phyloP scores from a whole-genome alignment of 1,284 basidiomycete species.

The Porogramme epimiltina region DNA sequence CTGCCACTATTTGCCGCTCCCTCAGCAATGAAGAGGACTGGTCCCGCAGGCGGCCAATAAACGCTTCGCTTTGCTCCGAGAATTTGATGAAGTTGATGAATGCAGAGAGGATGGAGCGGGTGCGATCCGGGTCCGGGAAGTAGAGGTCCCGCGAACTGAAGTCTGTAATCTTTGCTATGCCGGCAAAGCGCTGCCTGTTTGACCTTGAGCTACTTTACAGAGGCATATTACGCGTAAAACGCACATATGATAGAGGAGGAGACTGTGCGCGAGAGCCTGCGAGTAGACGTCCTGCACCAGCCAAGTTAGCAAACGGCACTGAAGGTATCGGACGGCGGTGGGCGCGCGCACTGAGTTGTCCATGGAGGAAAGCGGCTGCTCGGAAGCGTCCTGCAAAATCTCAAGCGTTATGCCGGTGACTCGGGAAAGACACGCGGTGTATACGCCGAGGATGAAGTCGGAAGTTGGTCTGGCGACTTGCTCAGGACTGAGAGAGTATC shows the following conservation, averaged over 20 bases:
- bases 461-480: slow-evolving; percentile 71
- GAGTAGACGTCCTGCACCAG: slow-evolving; percentile 34
- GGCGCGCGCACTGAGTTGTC: slow-evolving; percentile 39
- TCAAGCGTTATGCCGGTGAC: slow-evolving; percentile 70
- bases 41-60: slow-evolving; percentile 61
- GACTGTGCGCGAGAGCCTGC: slow-evolving; percentile 30
- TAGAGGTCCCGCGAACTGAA: slow-evolving; percentile 78
- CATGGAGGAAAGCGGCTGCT: slow-evolving; percentile 53
- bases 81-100: slow-evolving; percentile 95
- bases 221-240: too few species aligned
- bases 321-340: too few species aligned
- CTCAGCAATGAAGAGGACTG: slow-evolving; percentile 55
- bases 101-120: slow-evolving; percentile 75
- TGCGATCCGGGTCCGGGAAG: slow-evolving; percentile 72
- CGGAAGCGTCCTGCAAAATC: slow-evolving; percentile 59
- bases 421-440: slow-evolving; percentile 68
- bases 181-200: slow-evolving; percentile 67
- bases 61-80: slow-evolving; percentile 68
- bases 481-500: slow-evolving; percentile 62
- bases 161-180: slow-evolving; percentile 73
- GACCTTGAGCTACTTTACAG: too few species aligned
- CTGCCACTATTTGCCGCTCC: slow-evolving; percentile 56
- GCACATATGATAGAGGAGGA: slow-evolving; percentile 33
- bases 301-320: slow-evolving; percentile 1
- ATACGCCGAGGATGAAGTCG: slow-evolving; percentile 71